phyloP scores from a whole-genome alignment of 257 asterid species.

The Solanum pinnatisectum region DNA sequence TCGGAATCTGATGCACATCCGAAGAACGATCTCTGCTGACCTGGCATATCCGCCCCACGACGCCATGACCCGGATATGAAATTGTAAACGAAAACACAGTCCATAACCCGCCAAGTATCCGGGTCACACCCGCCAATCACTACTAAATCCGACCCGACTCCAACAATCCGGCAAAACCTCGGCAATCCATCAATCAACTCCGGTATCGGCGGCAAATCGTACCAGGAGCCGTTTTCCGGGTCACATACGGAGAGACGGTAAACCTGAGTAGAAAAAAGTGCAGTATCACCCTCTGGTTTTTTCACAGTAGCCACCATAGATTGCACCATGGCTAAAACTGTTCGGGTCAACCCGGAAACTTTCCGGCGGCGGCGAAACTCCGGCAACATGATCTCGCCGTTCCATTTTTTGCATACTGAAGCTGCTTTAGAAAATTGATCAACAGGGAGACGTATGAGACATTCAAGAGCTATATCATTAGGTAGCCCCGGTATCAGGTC shows the following conservation, averaged over 20 bases:
- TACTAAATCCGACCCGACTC: constrained; percentile 4
- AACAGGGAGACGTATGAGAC: constrained; percentile 11
- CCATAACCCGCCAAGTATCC: background rate
- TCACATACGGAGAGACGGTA: constrained; percentile 6
- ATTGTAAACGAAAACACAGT: constrained; percentile 6
- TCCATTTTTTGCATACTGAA: constrained; percentile 6
- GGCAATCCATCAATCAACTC: constrained; percentile 8
- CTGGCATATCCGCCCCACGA: constrained; percentile 13
- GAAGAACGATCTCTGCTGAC: constrained; percentile 1
- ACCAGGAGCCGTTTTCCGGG: background rate
- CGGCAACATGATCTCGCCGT: background rate
- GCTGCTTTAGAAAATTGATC: constrained; percentile 2
- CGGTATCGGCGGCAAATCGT: constrained; percentile 10
- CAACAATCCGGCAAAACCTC: constrained; percentile 8
- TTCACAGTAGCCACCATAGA: background rate
- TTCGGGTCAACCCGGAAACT: background rate
- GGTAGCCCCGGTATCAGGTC: constrained; percentile 3
- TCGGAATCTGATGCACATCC: constrained; percentile 8
- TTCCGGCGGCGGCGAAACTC: background rate
- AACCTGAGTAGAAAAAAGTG: background rate
- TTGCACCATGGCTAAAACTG: constrained; percentile 6
- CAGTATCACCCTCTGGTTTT: background rate
- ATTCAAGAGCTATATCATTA: constrained; percentile 3
- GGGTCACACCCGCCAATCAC: constrained; percentile 22
- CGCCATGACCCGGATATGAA: constrained; percentile 15